phyloP scores from a whole-genome alignment of 2,329 filamentous ascomycete genomes.

The Albophoma yamanashiensis region DNA sequence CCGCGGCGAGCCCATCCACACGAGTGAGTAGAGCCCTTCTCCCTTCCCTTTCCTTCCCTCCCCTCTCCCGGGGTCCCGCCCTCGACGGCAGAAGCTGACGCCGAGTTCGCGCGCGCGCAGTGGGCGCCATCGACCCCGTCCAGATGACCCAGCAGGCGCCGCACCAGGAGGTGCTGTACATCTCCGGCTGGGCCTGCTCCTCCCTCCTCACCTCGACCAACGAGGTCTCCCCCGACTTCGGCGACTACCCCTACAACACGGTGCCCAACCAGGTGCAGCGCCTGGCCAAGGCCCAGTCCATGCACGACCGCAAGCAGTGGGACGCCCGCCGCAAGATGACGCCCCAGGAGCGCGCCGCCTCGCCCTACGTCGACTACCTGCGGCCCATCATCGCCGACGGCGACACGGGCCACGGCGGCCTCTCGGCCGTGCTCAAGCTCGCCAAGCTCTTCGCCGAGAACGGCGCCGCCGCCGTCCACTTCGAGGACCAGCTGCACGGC shows the following conservation, averaged over 20 bases:
- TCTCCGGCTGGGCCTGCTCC: slow-evolving; percentile 96
- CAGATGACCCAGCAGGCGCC: slow-evolving; percentile 98
- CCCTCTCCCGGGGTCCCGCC: too few relatives aligned
- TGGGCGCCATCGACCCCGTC: slow-evolving; percentile 97
- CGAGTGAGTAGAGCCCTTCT: slow-evolving; percentile 45
- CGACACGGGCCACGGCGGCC: slow-evolving; percentile 88
- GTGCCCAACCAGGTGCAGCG: slow-evolving; percentile 97
- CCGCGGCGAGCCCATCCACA: slow-evolving; percentile 82
- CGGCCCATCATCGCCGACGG: slow-evolving; percentile 93
- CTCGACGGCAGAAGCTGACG: too few relatives aligned
- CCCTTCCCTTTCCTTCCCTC: not conserved
- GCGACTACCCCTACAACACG: slow-evolving; percentile 98
- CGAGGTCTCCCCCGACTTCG: slow-evolving; percentile 95
- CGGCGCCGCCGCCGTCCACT: slow-evolving; percentile 90
- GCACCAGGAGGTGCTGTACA: slow-evolving; percentile 90
- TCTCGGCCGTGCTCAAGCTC: slow-evolving; percentile 88
- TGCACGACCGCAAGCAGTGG: slow-evolving; percentile 96
- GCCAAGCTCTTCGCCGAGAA: slow-evolving; percentile 97
- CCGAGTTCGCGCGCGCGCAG: slow-evolving; percentile 30
- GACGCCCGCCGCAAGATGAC: slow-evolving; percentile 72
- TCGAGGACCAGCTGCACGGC: slow-evolving; percentile 94
- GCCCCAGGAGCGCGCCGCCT: slow-evolving; percentile 58
- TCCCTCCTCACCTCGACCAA: slow-evolving; percentile 88
- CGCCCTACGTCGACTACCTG: slow-evolving; percentile 84
- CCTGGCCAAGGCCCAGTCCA: slow-evolving; percentile 88